phyloP scores from a whole-genome alignment of 306 rosid species.

The Prinsepia uniflora region DNA sequence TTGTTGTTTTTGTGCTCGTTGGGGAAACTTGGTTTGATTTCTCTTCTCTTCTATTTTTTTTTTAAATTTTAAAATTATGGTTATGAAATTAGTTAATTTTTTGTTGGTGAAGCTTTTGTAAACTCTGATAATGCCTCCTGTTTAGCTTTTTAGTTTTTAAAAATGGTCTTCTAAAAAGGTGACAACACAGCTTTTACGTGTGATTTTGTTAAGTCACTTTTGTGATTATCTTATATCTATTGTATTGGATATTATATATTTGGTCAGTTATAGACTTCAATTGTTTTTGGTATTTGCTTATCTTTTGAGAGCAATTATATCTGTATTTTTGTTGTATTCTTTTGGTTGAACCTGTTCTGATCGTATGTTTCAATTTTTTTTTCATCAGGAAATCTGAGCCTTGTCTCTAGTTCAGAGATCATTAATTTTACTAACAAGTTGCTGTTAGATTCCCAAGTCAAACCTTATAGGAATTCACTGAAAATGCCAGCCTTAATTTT shows the following conservation, averaged over 20 bases:
- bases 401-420: constrained; percentile 53
- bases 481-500: constrained; percentile 89
- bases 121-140: neutral
- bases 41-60: neutral
- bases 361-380: neutral
- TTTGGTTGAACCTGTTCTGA: neutral
- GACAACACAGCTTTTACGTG: too few relatives aligned
- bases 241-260: neutral
- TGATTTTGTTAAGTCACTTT: too few relatives aligned
- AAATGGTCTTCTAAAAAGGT: neutral
- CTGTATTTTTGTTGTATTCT: neutral
- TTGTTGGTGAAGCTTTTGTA: neutral
- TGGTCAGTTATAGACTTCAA: neutral
- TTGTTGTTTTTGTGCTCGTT: neutral
- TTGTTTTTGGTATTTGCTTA: neutral
- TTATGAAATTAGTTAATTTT: neutral
- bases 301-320: neutral
- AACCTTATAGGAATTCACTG: constrained; percentile 47
- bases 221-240: neutral
- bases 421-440: constrained; percentile 56
- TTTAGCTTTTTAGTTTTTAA: neutral
- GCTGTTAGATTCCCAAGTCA: constrained; percentile 59
- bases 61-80: neutral
- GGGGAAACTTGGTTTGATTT: neutral
- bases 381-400: constrained; percentile 58